phyloP scores from a whole-genome alignment of 371 early-diverging fungal genomes.

The Mucor indicus region DNA sequence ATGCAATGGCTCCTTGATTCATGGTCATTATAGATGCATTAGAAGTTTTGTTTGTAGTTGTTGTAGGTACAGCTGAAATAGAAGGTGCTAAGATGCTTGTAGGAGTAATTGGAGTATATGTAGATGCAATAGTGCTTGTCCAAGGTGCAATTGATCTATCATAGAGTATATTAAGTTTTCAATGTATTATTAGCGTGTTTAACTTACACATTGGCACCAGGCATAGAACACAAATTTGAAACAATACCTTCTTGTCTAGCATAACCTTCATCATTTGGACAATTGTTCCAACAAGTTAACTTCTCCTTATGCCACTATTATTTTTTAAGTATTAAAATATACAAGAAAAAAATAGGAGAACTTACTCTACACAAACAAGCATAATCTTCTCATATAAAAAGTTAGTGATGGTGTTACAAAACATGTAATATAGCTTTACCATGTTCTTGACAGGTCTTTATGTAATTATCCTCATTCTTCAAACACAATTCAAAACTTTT shows the following conservation, averaged over 20 bases:
- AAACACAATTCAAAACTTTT: slow-evolving; percentile 23
- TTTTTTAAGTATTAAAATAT: not conserved
- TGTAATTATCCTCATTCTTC: slow-evolving; percentile 23
- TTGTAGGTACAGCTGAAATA: slow-evolving; percentile 2
- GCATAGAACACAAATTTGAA: slow-evolving; percentile 17
- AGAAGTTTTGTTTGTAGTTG: slow-evolving; percentile 15
- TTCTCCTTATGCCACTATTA: slow-evolving; percentile 26
- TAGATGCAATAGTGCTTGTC: slow-evolving; percentile 16
- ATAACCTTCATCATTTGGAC: slow-evolving; percentile 19
- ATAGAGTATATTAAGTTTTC: not conserved
- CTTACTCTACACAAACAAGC: slow-evolving; percentile 29
- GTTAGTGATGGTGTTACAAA: slow-evolving; percentile 2
- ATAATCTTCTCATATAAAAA: slow-evolving; percentile 11
- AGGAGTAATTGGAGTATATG: slow-evolving; percentile 12
- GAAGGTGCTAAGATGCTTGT: slow-evolving; percentile 6
- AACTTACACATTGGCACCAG: slow-evolving; percentile 33
- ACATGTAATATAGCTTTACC: slow-evolving; percentile 9
- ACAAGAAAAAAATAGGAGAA: not conserved
- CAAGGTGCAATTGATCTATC: slow-evolving; percentile 24
- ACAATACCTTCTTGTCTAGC: slow-evolving; percentile 15
- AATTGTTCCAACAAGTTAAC: slow-evolving; percentile 23
- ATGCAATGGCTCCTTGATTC: slow-evolving; percentile 11
- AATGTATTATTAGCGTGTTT: not conserved
- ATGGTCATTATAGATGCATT: slow-evolving; percentile 16
- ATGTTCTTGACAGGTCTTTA: slow-evolving; percentile 19